Evolutionary conservation across 2,329 filamentous ascomycete species (phyloP).

Genomic region (Xylaria hypoxylon): DNA sequence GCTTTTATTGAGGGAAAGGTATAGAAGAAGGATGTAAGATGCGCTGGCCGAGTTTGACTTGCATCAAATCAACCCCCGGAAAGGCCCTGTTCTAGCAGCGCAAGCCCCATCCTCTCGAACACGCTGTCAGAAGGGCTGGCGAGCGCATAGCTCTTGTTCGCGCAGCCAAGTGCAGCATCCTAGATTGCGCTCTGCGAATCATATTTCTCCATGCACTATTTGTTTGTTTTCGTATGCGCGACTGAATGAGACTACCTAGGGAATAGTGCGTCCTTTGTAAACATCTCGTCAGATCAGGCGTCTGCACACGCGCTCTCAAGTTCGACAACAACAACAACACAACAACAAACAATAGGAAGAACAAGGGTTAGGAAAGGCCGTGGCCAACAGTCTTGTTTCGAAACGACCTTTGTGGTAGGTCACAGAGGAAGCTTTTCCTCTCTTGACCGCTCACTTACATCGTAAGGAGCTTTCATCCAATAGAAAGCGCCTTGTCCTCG

Average conservation of each 20-base stretch:
- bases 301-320: slow-evolving; percentile 27
- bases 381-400: slow-evolving; percentile 30
- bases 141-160: slow-evolving; percentile 38
- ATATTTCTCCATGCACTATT: slow-evolving; percentile 46
- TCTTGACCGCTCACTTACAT: slow-evolving; percentile 48
- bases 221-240: slow-evolving; percentile 42
- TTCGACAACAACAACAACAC: slow-evolving; percentile 10
- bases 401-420: slow-evolving; percentile 30
- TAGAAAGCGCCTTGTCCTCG: slow-evolving; percentile 37
- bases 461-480: slow-evolving; percentile 40
- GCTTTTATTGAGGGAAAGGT: slow-evolving; percentile 34
- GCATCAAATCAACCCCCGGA: slow-evolving; percentile 50
- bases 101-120: slow-evolving; percentile 47
- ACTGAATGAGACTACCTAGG: slow-evolving; percentile 30
- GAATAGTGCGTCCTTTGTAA: slow-evolving; percentile 25
- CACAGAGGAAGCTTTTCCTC: slow-evolving; percentile 26
- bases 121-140: slow-evolving; percentile 40
- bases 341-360: slow-evolving; percentile 24
- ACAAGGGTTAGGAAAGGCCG: slow-evolving; percentile 18
- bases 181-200: slow-evolving; percentile 49
- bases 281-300: slow-evolving; percentile 27
- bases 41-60: slow-evolving; percentile 51
- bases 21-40: slow-evolving; percentile 44
- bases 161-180: slow-evolving; percentile 47
- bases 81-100: slow-evolving; percentile 44